Base-by-base conservation (phyloP, 257 asterid species). In the Hygrophila difformis region DNA sequence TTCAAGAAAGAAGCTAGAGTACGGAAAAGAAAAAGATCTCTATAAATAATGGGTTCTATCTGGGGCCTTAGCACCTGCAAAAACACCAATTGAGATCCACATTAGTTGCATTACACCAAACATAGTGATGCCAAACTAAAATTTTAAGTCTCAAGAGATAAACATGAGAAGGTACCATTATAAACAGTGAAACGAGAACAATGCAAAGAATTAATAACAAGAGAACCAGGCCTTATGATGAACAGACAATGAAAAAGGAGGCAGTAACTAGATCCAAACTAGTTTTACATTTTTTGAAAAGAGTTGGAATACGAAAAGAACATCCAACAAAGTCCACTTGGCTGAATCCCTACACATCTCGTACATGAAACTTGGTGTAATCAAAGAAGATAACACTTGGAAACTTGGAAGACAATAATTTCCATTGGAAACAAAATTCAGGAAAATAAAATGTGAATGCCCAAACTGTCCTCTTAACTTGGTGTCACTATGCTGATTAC, bases 1-100 rank as follows among this genome's bases (percentile, higher is more conserved):
- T 91, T 86, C 84, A 91, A 74, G 72, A 91, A 91, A 44, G 99
- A 91, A 51, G 99, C 99, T 24, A 91, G 83, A 48, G 87, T 91
- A 54, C 99, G 99, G 64, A 91, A 91, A 53, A 91, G 96, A 62
- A 82, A 91, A 59, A 91, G 95, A 78, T 91, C 99, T 47, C 94
- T 72, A 48, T 91, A 91, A 39, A 91, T 91, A 59, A 86, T 87
- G 65, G 99, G 99, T 81, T 91, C 99, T 65, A 91, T 86, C 67
- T 63, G 71, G 49, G 99, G 99, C 80, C 99, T 76, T 62, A 62
- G 99, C 56, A 91, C 99, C 99, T 91, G 75, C 61, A 75, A 49
- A 23, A 43, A 47, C 61, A 71, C 39, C n/a, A 34, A 50, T 50
- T 18, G 20, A 34, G 12, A 47, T 37, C 51, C 39, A 45, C 37